These are phyloP conservation scores for Graphiopsis chlorocephala DNA, from an alignment of 2,329 filamentous ascomycete species.

Conservation along the genomic window DNA sequence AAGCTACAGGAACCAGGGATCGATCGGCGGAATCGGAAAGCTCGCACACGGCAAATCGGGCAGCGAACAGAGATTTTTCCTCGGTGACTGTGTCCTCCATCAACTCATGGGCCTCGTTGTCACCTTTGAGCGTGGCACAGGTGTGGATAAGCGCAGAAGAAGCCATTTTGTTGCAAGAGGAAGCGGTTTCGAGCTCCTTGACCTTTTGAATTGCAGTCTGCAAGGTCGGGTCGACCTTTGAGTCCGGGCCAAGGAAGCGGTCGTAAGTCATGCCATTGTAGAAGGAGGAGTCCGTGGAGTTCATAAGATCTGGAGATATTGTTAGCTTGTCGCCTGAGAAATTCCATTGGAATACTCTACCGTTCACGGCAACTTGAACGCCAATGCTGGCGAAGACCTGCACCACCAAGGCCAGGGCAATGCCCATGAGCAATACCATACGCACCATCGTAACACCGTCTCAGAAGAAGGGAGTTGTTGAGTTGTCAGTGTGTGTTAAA, in stretches of 20 bases:
- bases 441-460: constrained; percentile 2
- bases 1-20: constrained; percentile 48
- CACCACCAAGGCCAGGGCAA: neutral
- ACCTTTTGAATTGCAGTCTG: constrained; percentile 43
- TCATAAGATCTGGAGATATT: neutral
- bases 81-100: constrained; percentile 39
- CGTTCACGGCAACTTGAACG: neutral
- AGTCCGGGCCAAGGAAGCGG: neutral
- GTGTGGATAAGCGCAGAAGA: constrained; percentile 51
- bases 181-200: constrained; percentile 43
- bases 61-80: constrained; percentile 58
- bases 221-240: constrained; percentile 1
- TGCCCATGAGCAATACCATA: neutral
- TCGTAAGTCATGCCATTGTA: neutral
- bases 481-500: neutral
- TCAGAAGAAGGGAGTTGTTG: neutral
- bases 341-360: neutral
- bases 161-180: constrained; percentile 54
- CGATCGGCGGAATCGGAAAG: constrained; percentile 51
- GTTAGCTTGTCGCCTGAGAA: neutral
- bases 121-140: constrained; percentile 49
- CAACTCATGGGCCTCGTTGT: constrained; percentile 20
- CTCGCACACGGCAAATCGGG: constrained; percentile 63
- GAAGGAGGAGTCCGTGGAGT: neutral
- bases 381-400: neutral